Base-by-base conservation (phyloP, 352 stramenopile species). In the Saprolegnia diclina region DNA sequence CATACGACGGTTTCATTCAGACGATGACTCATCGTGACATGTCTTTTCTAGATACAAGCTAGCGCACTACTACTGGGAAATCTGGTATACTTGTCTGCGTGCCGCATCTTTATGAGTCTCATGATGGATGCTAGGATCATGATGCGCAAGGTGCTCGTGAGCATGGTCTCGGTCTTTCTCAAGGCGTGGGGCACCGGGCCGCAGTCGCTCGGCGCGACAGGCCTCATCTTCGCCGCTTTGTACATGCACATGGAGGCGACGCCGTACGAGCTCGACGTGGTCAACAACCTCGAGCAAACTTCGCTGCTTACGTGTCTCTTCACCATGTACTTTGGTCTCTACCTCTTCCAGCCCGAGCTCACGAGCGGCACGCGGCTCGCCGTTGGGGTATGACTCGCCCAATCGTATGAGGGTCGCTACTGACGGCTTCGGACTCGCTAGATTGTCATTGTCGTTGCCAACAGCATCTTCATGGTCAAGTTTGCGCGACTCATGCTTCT, bases 131-230 rank as follows among this genome's bases (percentile, higher is more conserved):
- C 3, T 48, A 48, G 42, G 57, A 66, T 66, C 57, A 55, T 55
- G 40, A 53, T 66, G 57, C 57, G 57, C 40, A 66, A 66, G 44
- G 42, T 66, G 1, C 6, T 66, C n/a, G 57, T 66, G 21, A 54
- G 37, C 21, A 54, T 66, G 13, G 53, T 66, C n/a, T 66, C 57
- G 4, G 57, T 66, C 13, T 66, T 66, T 37, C 57, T 66, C 57
- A 66, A 66, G n/a, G 21, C 19, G 7, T 53, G 40, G 37, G 57
- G 57, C 10, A 66, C 37, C 2, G 40, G 19, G n/a, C 42, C 57
- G 22, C 57, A 66, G 53, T 40, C 57, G 6, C 57, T 66, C 5
- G 57, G 40, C n/a, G 57, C 57, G 13, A 55, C 57, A 0, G 57
- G 40, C 24, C 57, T 66, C 18, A 42, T 55, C 0, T 66, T 66